These are phyloP conservation scores for Aureobasidium pullulans DNA, from an alignment of 2,329 filamentous ascomycete species.

Conservation along the genomic window DNA sequence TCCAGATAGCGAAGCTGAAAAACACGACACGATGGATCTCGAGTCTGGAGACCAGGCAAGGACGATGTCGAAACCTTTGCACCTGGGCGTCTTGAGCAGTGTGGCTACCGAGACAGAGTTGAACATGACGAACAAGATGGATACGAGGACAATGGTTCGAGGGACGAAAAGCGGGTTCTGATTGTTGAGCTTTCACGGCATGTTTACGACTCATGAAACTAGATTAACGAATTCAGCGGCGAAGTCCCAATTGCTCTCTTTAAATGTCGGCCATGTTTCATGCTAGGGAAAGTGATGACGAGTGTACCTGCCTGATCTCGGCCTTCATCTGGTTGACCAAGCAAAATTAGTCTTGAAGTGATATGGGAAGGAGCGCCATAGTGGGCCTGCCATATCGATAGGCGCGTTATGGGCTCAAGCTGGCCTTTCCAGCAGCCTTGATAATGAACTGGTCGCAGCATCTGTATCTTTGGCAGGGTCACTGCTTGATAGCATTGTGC, in stretches of 20 bases:
- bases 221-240: neutral
- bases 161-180: neutral
- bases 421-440: no score
- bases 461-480: no score
- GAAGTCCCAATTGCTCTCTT: neutral
- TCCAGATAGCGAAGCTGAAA: neutral
- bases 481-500: no score
- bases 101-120: neutral
- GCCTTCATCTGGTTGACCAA: neutral
- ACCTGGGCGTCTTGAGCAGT: neutral
- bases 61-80: neutral
- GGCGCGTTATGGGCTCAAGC: no score
- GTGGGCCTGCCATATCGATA: neutral
- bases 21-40: neutral
- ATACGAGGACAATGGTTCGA: neutral
- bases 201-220: slow-evolving; percentile 1
- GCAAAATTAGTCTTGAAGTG: neutral
- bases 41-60: neutral
- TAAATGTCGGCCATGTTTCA: neutral
- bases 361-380: neutral
- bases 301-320: neutral
- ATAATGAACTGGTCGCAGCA: no score
- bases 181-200: neutral
- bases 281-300: neutral
- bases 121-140: neutral